phyloP scores from a whole-genome alignment of 345 rosid species.

The Sisymbrium altissimum region DNA sequence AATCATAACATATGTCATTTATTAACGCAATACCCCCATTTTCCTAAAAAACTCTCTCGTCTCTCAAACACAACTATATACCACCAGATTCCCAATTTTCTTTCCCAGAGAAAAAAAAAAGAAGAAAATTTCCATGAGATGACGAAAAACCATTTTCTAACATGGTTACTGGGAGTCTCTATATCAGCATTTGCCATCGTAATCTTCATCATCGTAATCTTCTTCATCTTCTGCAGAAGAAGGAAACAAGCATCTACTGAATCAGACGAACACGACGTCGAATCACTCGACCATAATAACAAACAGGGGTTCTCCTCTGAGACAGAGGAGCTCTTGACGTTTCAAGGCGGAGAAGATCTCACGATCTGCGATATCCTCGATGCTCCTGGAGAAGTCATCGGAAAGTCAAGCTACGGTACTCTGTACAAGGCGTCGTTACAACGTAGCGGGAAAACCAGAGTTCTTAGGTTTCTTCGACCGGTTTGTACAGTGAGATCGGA shows the following conservation, averaged over 20 bases:
- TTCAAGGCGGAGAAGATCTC: conserved; percentile 67
- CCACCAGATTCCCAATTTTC: neutral
- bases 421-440: conserved; percentile 75
- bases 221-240: conserved; percentile 27
- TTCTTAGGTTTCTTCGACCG: conserved; percentile 86
- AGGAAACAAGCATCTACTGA: conserved; percentile 29
- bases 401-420: conserved; percentile 85
- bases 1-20: conserved; percentile 6
- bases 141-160: conserved; percentile 46
- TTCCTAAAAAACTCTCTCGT: neutral
- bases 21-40: neutral
- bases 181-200: conserved; percentile 39
- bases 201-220: conserved; percentile 27
- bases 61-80: too few species aligned
- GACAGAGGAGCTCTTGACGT: conserved; percentile 58
- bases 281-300: conserved; percentile 21
- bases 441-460: conserved; percentile 42
- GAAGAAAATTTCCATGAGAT: conserved; percentile 29
- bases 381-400: conserved; percentile 95
- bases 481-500: conserved; percentile 47
- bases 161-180: conserved; percentile 47
- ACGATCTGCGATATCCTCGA: conserved; percentile 79
- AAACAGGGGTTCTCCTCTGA: conserved; percentile 15
- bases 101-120: neutral
- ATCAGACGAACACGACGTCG: conserved; percentile 36